phyloP scores from a whole-genome alignment of 2,329 filamentous ascomycete species.

The Aureobasidium sp. region DNA sequence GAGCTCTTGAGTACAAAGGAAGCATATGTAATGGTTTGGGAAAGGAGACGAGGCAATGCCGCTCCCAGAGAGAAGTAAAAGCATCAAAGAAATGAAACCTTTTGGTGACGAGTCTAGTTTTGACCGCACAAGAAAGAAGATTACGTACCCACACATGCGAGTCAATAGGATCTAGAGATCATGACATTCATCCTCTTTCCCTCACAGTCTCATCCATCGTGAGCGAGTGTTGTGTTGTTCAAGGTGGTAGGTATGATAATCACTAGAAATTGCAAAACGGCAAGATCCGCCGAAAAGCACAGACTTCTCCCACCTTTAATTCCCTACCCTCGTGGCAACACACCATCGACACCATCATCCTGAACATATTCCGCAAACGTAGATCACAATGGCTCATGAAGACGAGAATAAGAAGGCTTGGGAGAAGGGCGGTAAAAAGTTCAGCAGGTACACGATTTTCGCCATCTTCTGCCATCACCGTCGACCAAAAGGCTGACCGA shows the following conservation, averaged over 20 bases:
- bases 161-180: too few species aligned
- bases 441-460: slow-evolving; percentile 25
- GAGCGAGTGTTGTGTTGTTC: too few species aligned
- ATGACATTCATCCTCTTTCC: too few species aligned
- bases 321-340: slow-evolving; percentile 1
- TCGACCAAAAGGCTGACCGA: background rate
- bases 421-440: slow-evolving; percentile 29
- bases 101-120: background rate
- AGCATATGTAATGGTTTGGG: slow-evolving; percentile 95
- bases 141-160: background rate
- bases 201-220: background rate
- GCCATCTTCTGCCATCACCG: background rate
- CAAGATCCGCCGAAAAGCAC: slow-evolving; percentile 5
- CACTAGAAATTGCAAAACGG: too few species aligned
- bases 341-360: background rate
- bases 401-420: slow-evolving; percentile 20
- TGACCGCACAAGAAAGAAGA: background rate
- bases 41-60: slow-evolving; percentile 54
- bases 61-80: slow-evolving; percentile 12
- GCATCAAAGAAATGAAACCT: background rate
- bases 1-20: slow-evolving; percentile 90
- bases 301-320: background rate
- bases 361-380: background rate
- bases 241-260: too few species aligned
- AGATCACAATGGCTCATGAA: background rate